Evolutionary conservation across 1,284 basidiomycete genomes (phyloP), one percentile per base, ranked within the genome.

Genomic region (Macrocybe sp.): DNA sequence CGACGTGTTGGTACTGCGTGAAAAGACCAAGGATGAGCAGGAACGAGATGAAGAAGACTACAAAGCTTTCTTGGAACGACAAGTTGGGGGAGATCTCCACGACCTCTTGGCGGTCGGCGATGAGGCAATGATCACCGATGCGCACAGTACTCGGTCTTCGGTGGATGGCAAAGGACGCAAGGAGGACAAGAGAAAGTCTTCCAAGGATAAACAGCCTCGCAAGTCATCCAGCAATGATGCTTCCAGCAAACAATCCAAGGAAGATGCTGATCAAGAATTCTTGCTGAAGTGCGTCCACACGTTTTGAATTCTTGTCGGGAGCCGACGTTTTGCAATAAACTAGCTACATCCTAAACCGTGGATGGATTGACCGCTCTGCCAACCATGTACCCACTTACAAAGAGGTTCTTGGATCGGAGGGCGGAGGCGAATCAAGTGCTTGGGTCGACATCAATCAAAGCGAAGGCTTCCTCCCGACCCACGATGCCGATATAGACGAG

Each of bases 311-410:
- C n/a, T n/a, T 7, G 22, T 4, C 6, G 8, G 31, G 14, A 7
- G 28, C 31, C 33, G 4, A 14, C 9, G 8, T 14, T 41, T 22
- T 10, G 35, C 14, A 39, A 22, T 35, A 9, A 22, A 37, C 2
- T 54, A 96, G 93, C 65, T 97, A 96, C 65, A 96, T 97, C 52
- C 73, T 96, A 14, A 93, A 94, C 64, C 89, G 94, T 35, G 94
- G 94, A 1, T 97, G 94, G 94, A 85, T 97, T 48, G 94, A 97
- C 66, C 79, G 79, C 45, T 74, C 82, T 3, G 68, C 74, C 7
- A 73, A 78, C 22, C 83, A 82, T 48, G 71, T 93, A 4, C 92
- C 92, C 4, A 94, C 92, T 0, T 93, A 93, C 64, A 70, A 80
- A 40, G 91, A 95, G 63, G 73, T 95, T 70, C 1, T 56, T 67